Percentiles rank a stretch among this genome's conserved stretches.
Conservation (phyloP, 2,329 filamentous ascomycete genomes). For the Trichoderma harzianum region DNA sequence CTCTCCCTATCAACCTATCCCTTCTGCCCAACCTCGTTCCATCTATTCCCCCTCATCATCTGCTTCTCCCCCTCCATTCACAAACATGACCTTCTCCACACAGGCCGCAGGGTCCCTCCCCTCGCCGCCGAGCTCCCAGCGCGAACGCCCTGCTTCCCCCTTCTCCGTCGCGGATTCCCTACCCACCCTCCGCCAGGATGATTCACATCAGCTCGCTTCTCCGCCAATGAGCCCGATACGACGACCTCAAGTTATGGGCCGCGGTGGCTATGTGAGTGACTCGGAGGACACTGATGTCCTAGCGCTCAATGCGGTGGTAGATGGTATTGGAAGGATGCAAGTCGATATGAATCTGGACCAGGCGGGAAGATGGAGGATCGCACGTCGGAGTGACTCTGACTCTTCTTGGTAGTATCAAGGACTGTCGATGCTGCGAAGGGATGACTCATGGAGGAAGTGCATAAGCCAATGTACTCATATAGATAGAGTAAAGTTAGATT, state of each 20-base stretch:
- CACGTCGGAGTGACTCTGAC: constrained; percentile 19
- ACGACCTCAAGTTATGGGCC: not conserved
- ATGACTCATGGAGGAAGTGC: not conserved
- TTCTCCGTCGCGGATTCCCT: constrained; percentile 16
- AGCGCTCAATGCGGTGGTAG: constrained; percentile 34
- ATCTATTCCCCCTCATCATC: not conserved
- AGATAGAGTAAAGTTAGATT: not conserved
- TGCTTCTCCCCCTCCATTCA: constrained; percentile 1
- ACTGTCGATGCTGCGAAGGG: not conserved
- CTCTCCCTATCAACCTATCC: constrained; percentile 17
- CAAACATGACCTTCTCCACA: not conserved
- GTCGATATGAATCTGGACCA: constrained; percentile 38
- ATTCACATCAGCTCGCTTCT: not conserved
- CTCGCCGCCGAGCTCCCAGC: constrained; percentile 23
- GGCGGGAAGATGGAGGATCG: constrained; percentile 42
- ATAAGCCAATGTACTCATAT: not conserved
- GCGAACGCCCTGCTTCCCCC: not conserved
- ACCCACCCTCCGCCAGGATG: constrained; percentile 5
- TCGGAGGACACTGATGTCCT: constrained; percentile 28
- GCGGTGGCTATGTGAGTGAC: not conserved
- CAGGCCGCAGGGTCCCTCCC: constrained; percentile 21
- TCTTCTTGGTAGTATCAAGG: constrained; percentile 22
- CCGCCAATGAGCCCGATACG: constrained; percentile 14
- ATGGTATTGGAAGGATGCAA: constrained; percentile 35
- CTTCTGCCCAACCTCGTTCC: constrained; percentile 12